Percentiles rank a stretch among this genome's conserved stretches.
These are phyloP conservation scores for Xanthoconium purpureum DNA, from an alignment of 768 basidiomycete genomes.

Conservation along the genomic window DNA sequence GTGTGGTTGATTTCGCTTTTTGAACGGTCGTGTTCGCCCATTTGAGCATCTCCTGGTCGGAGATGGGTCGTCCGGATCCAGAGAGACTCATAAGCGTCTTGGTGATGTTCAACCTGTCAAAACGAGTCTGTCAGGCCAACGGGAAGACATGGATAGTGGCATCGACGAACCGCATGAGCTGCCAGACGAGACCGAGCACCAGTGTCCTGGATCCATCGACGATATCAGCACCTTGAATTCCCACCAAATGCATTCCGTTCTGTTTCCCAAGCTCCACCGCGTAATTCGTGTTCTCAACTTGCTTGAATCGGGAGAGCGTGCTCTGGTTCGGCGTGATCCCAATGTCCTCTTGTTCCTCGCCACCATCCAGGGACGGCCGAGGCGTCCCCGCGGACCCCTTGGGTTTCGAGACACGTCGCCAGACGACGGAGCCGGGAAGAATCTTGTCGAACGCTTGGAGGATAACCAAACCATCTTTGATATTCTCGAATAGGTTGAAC, in stretches of 20 bases:
- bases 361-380: conserved; percentile 37
- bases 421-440: conserved; percentile 85
- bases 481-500: conserved; percentile 93
- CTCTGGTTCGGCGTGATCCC: conserved; percentile 82
- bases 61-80: conserved; percentile 75
- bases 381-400: conserved; percentile 49
- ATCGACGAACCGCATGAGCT: conserved; percentile 80
- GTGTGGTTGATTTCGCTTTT: conserved; percentile 54
- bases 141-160: neutral
- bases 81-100: conserved; percentile 80
- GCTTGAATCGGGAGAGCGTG: conserved; percentile 91
- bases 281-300: conserved; percentile 98
- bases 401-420: conserved; percentile 95
- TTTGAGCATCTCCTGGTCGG: conserved; percentile 89
- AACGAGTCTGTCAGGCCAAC: neutral
- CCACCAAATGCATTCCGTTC: conserved; percentile 92
- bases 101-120: conserved; percentile 73
- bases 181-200: conserved; percentile 96
- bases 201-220: conserved; percentile 91
- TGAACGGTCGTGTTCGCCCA: conserved; percentile 95
- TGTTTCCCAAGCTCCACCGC: conserved; percentile 88
- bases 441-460: conserved; percentile 98
- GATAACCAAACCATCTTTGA: conserved; percentile 88
- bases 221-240: conserved; percentile 97
- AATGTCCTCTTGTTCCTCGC: conserved; percentile 73